phyloP scores from a whole-genome alignment of 768 basidiomycete genomes.

The Psilocybe azurescens region DNA sequence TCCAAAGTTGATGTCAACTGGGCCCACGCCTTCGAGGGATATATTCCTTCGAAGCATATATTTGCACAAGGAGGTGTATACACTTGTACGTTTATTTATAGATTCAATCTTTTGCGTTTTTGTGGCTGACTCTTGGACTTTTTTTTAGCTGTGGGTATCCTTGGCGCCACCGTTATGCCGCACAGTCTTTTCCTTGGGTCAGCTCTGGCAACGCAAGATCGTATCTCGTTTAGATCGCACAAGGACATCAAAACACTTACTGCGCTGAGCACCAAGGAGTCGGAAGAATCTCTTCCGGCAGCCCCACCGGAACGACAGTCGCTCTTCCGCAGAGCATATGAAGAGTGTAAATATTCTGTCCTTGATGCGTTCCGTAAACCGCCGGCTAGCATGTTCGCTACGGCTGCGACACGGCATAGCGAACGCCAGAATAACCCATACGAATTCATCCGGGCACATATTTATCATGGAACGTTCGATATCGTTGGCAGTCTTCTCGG shows the following conservation, averaged over 20 bases:
- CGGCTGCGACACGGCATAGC: slow-evolving; percentile 47
- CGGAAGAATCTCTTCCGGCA: slow-evolving; percentile 17
- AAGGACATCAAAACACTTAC: slow-evolving; percentile 22
- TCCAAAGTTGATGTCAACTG: slow-evolving; percentile 73
- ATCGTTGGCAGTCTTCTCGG: slow-evolving; percentile 74
- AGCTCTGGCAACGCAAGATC: slow-evolving; percentile 82
- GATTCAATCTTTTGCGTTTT: neutral
- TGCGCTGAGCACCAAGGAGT: slow-evolving; percentile 21
- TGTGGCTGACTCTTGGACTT: neutral
- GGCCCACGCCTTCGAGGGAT: slow-evolving; percentile 77
- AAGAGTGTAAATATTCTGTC: slow-evolving; percentile 30
- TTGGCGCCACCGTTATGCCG: slow-evolving; percentile 92
- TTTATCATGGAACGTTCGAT: slow-evolving; percentile 71
- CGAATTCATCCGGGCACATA: slow-evolving; percentile 62
- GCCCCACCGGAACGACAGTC: slow-evolving; percentile 12
- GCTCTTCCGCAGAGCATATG: slow-evolving; percentile 18
- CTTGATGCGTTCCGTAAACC: slow-evolving; percentile 43
- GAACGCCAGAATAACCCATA: slow-evolving; percentile 63
- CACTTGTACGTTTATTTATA: slow-evolving; percentile 51
- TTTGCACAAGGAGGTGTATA: slow-evolving; percentile 64
- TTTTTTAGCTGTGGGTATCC: slow-evolving; percentile 65
- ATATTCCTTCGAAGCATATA: slow-evolving; percentile 70
- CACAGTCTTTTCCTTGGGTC: slow-evolving; percentile 93
- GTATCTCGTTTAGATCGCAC: slow-evolving; percentile 48
- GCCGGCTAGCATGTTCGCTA: slow-evolving; percentile 35